Conservation (phyloP, 768 basidiomycete genomes). For the Porphyrellus cyaneotinctus region DNA sequence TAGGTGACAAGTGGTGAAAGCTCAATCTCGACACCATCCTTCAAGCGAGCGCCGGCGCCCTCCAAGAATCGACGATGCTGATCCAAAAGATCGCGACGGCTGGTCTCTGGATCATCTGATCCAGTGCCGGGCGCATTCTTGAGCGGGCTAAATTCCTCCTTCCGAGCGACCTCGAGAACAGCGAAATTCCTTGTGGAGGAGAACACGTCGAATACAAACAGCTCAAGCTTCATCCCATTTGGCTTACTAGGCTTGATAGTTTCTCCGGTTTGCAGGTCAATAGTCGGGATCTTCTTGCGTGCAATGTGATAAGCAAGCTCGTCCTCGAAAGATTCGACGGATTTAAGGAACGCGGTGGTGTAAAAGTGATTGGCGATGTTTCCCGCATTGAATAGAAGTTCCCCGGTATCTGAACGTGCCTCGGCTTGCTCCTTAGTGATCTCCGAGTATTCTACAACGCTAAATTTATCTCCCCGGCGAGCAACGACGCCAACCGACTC, state of each 20-base stretch:
- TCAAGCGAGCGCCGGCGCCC: slow-evolving; percentile 67
- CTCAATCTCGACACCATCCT: slow-evolving; percentile 81
- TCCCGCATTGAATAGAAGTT: slow-evolving; percentile 87
- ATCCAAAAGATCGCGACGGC: slow-evolving; percentile 80
- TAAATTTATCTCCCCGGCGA: slow-evolving; percentile 73
- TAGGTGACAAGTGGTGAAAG: slow-evolving; percentile 86
- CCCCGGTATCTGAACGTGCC: slow-evolving; percentile 59
- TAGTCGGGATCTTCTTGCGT: slow-evolving; percentile 90
- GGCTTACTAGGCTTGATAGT: slow-evolving; percentile 76
- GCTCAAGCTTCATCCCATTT: slow-evolving; percentile 99
- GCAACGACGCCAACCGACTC: slow-evolving; percentile 97
- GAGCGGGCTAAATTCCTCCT: slow-evolving; percentile 92
- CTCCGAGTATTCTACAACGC: slow-evolving; percentile 97
- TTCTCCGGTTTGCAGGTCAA: slow-evolving; percentile 67
- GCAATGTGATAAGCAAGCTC: slow-evolving; percentile 97
- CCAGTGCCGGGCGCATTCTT: slow-evolving; percentile 96
- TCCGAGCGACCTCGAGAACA: slow-evolving; percentile 83
- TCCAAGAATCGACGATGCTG: slow-evolving; percentile 87
- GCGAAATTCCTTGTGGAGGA: slow-evolving; percentile 80
- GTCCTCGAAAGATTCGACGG: slow-evolving; percentile 76
- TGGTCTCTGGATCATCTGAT: slow-evolving; percentile 87
- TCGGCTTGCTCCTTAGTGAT: slow-evolving; percentile 86
- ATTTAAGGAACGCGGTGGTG: slow-evolving; percentile 77
- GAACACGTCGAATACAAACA: slow-evolving; percentile 99
- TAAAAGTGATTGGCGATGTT: slow-evolving; percentile 99